phyloP scores from a whole-genome alignment of 768 basidiomycete genomes.

The Nidularia sp. region DNA sequence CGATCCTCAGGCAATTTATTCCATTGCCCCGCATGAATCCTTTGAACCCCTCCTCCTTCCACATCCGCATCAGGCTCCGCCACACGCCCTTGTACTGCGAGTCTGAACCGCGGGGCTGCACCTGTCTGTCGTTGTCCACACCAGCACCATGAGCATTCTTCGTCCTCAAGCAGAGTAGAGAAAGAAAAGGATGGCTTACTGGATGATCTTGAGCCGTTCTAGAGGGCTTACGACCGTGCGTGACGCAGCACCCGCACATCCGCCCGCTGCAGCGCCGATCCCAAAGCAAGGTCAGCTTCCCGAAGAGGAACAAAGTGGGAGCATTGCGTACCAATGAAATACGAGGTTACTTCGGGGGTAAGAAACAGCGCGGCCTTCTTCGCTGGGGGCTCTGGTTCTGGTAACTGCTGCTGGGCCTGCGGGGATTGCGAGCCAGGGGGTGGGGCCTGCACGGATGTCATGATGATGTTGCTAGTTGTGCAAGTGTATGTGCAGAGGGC shows the following conservation, averaged over 20 bases:
- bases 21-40: conserved; percentile 94
- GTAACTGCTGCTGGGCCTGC: conserved; percentile 6
- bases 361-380: conserved; percentile 16
- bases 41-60: conserved; percentile 87
- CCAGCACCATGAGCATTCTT: too few species aligned
- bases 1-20: conserved; percentile 88
- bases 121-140: conserved; percentile 57
- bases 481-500: too few species aligned
- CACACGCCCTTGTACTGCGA: conserved; percentile 82
- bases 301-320: too few species aligned
- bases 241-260: conserved; percentile 64
- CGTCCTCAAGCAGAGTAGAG: too few species aligned
- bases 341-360: conserved; percentile 35
- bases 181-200: conserved; percentile 47
- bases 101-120: conserved; percentile 66
- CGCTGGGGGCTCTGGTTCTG: conserved; percentile 4
- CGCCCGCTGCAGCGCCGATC: conserved; percentile 34
- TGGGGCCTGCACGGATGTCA: not conserved
- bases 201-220: conserved; percentile 94
- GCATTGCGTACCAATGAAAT: conserved; percentile 33
- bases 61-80: conserved; percentile 83
- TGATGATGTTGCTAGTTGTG: too few species aligned
- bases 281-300: too few species aligned
- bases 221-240: conserved; percentile 91
- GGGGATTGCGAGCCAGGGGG: not conserved